These are phyloP conservation scores for Pleurotus pulmonarius DNA, from an alignment of 768 basidiomycete genomes.

Conservation along the genomic window DNA sequence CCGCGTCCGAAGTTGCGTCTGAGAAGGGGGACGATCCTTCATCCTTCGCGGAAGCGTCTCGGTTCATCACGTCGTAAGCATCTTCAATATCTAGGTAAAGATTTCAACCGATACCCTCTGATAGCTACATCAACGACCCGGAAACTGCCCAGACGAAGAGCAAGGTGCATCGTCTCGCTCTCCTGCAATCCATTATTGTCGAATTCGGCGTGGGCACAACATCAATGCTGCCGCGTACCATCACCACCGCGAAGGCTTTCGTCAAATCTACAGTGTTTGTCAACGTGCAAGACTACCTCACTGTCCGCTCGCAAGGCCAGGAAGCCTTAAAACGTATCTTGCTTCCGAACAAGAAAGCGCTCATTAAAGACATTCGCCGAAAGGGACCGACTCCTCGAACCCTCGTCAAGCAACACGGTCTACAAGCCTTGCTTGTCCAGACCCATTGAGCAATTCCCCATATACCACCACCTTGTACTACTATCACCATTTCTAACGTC, in stretches of 20 bases:
- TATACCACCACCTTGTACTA: neutral
- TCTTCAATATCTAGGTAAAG: neutral
- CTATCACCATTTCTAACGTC: neutral
- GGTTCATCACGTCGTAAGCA: conserved; percentile 60
- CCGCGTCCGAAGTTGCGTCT: conserved; percentile 37
- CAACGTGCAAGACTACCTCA: conserved; percentile 72
- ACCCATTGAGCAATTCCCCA: conserved; percentile 20
- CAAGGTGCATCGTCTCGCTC: conserved; percentile 46
- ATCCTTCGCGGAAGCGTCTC: conserved; percentile 55
- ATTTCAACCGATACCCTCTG: neutral
- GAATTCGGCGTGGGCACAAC: conserved; percentile 56
- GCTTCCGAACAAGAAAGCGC: conserved; percentile 56
- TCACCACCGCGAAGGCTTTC: conserved; percentile 65
- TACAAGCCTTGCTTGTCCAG: conserved; percentile 60
- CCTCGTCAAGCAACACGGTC: conserved; percentile 63
- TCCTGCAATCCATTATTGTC: conserved; percentile 72
- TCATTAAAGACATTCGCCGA: conserved; percentile 56
- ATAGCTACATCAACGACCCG: conserved; percentile 52
- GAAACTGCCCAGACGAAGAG: conserved; percentile 26
- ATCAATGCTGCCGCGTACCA: conserved; percentile 49
- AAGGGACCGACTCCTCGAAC: conserved; percentile 42
- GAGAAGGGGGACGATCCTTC: conserved; percentile 31
- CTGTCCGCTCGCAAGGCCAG: conserved; percentile 59
- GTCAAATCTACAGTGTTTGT: conserved; percentile 66
- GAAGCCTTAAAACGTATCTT: conserved; percentile 57